These are phyloP conservation scores for Tetrahymena elliotti DNA, from an alignment of 73 alveolate genomes.

Conservation along the genomic window DNA sequence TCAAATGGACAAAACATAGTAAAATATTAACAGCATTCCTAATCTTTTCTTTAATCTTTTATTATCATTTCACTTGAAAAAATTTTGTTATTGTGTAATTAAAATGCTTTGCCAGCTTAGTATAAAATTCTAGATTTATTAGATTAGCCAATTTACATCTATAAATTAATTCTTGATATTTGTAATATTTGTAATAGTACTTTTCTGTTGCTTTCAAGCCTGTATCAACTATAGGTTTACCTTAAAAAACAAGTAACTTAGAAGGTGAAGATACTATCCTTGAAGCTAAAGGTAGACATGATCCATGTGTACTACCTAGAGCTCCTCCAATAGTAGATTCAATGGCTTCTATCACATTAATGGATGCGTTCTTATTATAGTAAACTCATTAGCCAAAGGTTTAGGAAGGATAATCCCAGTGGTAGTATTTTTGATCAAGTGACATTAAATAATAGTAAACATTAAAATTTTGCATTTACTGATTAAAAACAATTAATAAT, in stretches of 20 bases:
- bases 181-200: neutral
- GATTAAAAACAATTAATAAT: no score
- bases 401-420: neutral
- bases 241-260: constrained; percentile 48
- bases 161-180: neutral
- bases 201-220: constrained; percentile 83
- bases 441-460: no score
- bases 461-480: no score
- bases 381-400: neutral
- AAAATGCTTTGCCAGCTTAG: neutral
- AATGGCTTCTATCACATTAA: constrained; percentile 61
- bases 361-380: constrained; percentile 33
- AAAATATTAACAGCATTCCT: neutral
- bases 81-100: no score
- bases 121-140: neutral
- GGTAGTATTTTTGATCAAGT: neutral
- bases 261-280: constrained; percentile 54
- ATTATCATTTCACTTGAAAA: no score
- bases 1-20: constrained; percentile 46
- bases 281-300: constrained; percentile 81
- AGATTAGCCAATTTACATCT: neutral
- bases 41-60: no score
- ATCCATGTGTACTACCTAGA: constrained; percentile 83
- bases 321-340: constrained; percentile 82
- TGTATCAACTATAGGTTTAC: constrained; percentile 66